phyloP scores from a whole-genome alignment of 2,329 filamentous ascomycete genomes.

The Diaporthe vexans region DNA sequence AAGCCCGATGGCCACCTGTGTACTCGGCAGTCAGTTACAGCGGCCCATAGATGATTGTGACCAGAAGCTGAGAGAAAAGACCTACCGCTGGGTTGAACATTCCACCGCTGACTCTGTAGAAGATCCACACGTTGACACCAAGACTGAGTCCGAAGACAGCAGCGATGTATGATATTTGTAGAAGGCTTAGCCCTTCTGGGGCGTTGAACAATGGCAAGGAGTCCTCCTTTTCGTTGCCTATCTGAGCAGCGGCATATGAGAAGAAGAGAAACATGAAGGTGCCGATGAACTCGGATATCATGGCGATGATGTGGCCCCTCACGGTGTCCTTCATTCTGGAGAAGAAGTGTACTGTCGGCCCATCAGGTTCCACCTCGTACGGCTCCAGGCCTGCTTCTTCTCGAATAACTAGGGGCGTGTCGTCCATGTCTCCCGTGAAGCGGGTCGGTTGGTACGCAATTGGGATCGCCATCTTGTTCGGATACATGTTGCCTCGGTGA shows the following conservation, averaged over 20 bases:
- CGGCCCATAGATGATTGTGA: background rate
- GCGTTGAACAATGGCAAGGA: constrained; percentile 32
- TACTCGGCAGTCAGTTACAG: background rate
- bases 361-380: constrained; percentile 13
- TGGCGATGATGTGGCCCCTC: constrained; percentile 52
- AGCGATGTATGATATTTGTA: constrained; percentile 58
- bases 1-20: constrained; percentile 66
- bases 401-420: constrained; percentile 9
- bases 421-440: constrained; percentile 25
- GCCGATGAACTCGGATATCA: constrained; percentile 64
- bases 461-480: constrained; percentile 23
- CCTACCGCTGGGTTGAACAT: constrained; percentile 62
- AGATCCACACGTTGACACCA: constrained; percentile 69
- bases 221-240: constrained; percentile 45
- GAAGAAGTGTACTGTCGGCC: constrained; percentile 26
- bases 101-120: constrained; percentile 67
- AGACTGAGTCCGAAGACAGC: constrained; percentile 64
- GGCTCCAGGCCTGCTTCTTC: constrained; percentile 34
- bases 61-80: background rate
- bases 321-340: constrained; percentile 32
- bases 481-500: background rate
- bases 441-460: constrained; percentile 16
- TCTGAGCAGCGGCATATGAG: constrained; percentile 48
- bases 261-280: constrained; percentile 67
- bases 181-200: constrained; percentile 40